Percentiles rank a stretch among this genome's conserved stretches.
Conservation (phyloP, 305 asterid species). For the Solanum hybrid region DNA sequence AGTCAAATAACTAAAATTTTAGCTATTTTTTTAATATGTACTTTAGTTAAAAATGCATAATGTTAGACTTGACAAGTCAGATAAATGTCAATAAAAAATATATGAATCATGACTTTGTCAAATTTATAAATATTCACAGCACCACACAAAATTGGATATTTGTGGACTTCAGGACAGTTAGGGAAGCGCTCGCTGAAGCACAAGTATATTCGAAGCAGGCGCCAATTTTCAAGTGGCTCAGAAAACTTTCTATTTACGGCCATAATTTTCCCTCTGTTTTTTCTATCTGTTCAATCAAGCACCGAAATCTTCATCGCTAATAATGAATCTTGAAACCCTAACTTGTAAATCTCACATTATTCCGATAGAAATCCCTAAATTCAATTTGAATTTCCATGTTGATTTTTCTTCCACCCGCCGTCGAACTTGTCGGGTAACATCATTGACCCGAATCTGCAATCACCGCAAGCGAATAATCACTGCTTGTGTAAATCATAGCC, state of each 20-base stretch:
- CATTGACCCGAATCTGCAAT: background rate
- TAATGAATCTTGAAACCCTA: slow-evolving; percentile 40
- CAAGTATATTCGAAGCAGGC: background rate
- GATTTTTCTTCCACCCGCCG: background rate
- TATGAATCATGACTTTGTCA: too few relatives aligned
- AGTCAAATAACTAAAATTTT: background rate
- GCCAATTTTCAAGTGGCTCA: background rate
- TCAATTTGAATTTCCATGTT: slow-evolving; percentile 11
- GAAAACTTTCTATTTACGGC: background rate
- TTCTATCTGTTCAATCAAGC: background rate
- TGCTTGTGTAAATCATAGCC: slow-evolving; percentile 37
- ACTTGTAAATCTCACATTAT: slow-evolving; percentile 18
- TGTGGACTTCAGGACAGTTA: background rate
- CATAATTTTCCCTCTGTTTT: background rate
- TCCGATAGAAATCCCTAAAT: slow-evolving; percentile 15
- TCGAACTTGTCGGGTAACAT: background rate
- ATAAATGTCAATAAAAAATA: too few relatives aligned
- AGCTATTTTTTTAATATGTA: background rate
- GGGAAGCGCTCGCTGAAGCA: background rate
- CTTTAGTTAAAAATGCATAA: background rate
- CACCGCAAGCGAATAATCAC: slow-evolving; percentile 14
- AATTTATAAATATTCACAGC: background rate
- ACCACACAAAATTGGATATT: background rate
- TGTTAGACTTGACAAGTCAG: too few relatives aligned
- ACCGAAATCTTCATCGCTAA: background rate